These are phyloP conservation scores for Volvariella surrecta DNA, from an alignment of 1,284 basidiomycete genomes.

Conservation along the genomic window DNA sequence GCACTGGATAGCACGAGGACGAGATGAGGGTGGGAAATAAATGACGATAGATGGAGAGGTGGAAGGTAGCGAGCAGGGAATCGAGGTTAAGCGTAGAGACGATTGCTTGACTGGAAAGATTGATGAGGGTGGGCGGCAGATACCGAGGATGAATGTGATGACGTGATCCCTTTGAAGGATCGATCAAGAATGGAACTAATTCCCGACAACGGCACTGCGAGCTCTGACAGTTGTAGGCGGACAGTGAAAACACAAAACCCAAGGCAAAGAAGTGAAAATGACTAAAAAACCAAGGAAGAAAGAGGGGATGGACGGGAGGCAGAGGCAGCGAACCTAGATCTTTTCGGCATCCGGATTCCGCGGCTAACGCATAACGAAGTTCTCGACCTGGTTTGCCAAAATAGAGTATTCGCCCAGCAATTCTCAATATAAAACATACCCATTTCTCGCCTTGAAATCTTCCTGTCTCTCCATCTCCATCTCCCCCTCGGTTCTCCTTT, in stretches of 20 bases:
- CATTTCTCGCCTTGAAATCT: constrained; percentile 8
- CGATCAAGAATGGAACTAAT: constrained; percentile 20
- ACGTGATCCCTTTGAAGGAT: constrained; percentile 16
- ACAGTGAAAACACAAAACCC: constrained; percentile 20
- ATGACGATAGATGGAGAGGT: no score
- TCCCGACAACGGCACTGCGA: constrained; percentile 26
- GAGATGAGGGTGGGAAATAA: no score
- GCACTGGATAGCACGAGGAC: no score
- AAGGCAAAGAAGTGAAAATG: constrained; percentile 1
- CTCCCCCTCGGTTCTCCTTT: constrained; percentile 18
- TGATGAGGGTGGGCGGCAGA: constrained; percentile 9
- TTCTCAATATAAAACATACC: constrained; percentile 20
- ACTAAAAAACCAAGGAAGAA: constrained; percentile 14
- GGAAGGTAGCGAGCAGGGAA: neutral
- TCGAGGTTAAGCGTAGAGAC: neutral
- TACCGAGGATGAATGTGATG: constrained; percentile 15
- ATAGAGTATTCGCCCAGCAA: constrained; percentile 15
- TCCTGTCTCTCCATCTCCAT: constrained; percentile 17
- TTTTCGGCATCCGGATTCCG: constrained; percentile 20
- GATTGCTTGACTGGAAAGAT: neutral
- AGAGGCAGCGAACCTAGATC: neutral
- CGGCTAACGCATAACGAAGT: constrained; percentile 16
- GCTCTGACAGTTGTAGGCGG: constrained; percentile 24
- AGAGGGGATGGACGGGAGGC: constrained; percentile 15
- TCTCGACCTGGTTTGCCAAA: constrained; percentile 17